Evolutionary conservation across 2,329 filamentous ascomycete species (phyloP).

Genomic region (Hymenoscyphus linearis): DNA sequence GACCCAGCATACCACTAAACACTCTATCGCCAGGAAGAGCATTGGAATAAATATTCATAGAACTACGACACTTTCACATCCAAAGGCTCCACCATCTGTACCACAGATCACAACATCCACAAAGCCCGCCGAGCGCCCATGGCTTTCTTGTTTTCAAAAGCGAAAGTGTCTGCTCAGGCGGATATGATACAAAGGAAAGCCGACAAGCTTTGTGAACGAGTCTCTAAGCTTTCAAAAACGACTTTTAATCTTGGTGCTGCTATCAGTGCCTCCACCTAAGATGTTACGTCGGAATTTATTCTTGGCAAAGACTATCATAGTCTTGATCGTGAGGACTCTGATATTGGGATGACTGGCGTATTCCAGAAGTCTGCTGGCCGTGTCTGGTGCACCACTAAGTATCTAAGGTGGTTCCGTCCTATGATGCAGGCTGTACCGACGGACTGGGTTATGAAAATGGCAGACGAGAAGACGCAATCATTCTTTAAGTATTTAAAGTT

Average conservation of each 20-base stretch:
- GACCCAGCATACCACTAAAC: conserved; percentile 24
- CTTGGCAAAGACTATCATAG: conserved; percentile 8
- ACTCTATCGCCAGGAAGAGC: conserved; percentile 16
- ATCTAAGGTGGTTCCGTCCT: conserved; percentile 12
- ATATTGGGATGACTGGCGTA: conserved; percentile 9
- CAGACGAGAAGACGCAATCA: conserved; percentile 4
- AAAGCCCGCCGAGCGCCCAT: conserved; percentile 15
- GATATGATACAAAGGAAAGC: not conserved
- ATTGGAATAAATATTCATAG: conserved; percentile 19
- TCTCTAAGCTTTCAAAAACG: not conserved
- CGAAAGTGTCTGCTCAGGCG: conserved; percentile 14
- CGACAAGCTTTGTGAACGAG: conserved; percentile 8
- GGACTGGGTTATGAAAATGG: conserved; percentile 8
- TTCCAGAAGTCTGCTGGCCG: conserved; percentile 6
- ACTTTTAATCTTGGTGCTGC: conserved; percentile 8
- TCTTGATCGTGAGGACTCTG: conserved; percentile 11
- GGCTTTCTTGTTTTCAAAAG: conserved; percentile 29
- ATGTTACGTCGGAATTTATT: conserved; percentile 8
- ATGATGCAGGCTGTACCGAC: conserved; percentile 10
- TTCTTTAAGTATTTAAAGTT: conserved; percentile 4
- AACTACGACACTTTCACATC: conserved; percentile 12
- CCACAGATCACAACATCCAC: conserved; percentile 8
- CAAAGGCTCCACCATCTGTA: conserved; percentile 7
- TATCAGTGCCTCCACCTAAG: conserved; percentile 6
- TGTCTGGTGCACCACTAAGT: conserved; percentile 11